Base-by-base conservation (phyloP, 1,284 basidiomycete genomes). In the Schizopora paradoxa region DNA sequence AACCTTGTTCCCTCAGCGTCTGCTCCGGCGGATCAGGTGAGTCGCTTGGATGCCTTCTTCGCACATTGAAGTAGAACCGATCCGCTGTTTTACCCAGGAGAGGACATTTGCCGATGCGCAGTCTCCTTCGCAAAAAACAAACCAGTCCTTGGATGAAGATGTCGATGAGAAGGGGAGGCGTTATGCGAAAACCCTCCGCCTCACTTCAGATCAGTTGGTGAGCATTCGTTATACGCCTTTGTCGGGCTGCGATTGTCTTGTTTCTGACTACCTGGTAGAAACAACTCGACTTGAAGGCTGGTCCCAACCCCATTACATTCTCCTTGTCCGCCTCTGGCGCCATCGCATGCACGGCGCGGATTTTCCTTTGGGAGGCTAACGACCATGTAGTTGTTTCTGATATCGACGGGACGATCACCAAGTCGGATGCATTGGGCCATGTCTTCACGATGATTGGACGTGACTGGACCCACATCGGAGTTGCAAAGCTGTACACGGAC, bases 401-500 rank as follows among this genome's bases (percentile, higher is more conserved):
- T 61, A 99, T 99, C 52, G 96, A 99, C 61, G 96, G 96, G 1
- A 99, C 96, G 0, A 99, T 99, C 62, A 99, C 96, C 27, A 97
- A 96, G 91, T 94, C 94, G 1, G 96, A 99, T 66, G 96, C 93
- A 1, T 72, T 99, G 2, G 96, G 96, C 0, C 96, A 99, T 62
- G 86, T 99, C 41, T 96, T 96, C 61, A 95, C 94, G 3, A 94
- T 98, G 79, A 96, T 99, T 55, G 96, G 96, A 4, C 82, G 95
- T n/a, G 96, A 99, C 65, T 99, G 96, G 96, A 99, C 96, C 3
- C 96, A 99, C 62, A 72, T 91, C 13, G 96, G 96, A 13, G 95
- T 99, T 14, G 96, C 96, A 5, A 99, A 99, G 66, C 74, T 99
- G 16, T 99, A 99, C 67, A 97, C 92, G 2, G 96, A 99, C 60